Conservation (phyloP, 176 grass and related monocot species). For the Pharus latifolius region DNA sequence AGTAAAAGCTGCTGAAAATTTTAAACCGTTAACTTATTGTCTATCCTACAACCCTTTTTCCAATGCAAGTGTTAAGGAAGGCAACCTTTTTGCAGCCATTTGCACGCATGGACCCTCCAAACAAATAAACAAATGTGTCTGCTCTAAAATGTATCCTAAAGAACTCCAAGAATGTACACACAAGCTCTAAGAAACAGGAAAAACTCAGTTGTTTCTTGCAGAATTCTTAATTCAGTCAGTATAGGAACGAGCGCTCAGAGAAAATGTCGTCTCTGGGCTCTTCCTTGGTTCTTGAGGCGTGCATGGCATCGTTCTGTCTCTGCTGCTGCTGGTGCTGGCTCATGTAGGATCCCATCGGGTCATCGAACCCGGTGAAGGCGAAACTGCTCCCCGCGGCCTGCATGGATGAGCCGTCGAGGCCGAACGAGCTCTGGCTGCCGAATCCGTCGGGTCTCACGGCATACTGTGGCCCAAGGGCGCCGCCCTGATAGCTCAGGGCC, state of each 20-base stretch:
- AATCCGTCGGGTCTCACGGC: conserved; percentile 22
- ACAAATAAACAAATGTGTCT: conserved; percentile 57
- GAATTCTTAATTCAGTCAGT: conserved; percentile 9
- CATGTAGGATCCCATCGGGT: conserved; percentile 41
- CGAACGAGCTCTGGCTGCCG: conserved; percentile 22
- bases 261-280: conserved; percentile 57
- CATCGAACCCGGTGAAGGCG: conserved; percentile 38
- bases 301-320: conserved; percentile 54
- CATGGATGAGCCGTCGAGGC: conserved; percentile 1
- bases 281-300: conserved; percentile 51
- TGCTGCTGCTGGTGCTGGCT: conserved; percentile 56
- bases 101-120: conserved; percentile 20
- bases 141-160: conserved; percentile 25
- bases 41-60: conserved; percentile 8
- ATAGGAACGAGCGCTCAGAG: conserved; percentile 22
- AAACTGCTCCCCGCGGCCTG: conserved; percentile 15
- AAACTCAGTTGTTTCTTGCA: no score
- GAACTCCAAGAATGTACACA: conserved; percentile 18
- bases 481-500: conserved; percentile 24
- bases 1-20: conserved; percentile 4
- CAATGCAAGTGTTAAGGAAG: conserved; percentile 13
- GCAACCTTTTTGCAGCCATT: conserved; percentile 18
- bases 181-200: background rate
- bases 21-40: background rate
- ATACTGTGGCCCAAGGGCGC: conserved; percentile 6